phyloP scores from a whole-genome alignment of 179 eudicot genomes.

The Carnegiea gigantea region DNA sequence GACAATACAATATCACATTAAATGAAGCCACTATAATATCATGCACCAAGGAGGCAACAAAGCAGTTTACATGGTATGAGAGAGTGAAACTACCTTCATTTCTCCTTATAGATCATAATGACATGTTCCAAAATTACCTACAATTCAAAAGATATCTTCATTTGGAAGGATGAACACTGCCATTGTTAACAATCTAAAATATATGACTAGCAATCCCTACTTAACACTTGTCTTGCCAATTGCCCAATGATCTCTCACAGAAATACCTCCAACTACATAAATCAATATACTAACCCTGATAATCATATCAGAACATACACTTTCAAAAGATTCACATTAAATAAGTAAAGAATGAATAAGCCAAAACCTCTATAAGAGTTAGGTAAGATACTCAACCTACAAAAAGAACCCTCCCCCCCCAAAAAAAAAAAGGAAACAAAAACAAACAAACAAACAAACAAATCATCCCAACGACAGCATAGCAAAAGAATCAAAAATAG shows the following conservation, averaged over 20 bases:
- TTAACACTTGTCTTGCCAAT: too few relatives aligned
- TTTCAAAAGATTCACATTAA: not conserved
- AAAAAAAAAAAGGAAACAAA: not conserved
- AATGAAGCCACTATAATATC: not conserved
- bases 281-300: not conserved
- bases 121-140: conserved; percentile 87
- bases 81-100: conserved; percentile 89
- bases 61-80: conserved; percentile 34
- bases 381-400: not conserved
- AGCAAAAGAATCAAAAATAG: not conserved
- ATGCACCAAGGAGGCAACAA: conserved; percentile 22
- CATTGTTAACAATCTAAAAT: conserved; percentile 45
- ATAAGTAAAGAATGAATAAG: not conserved
- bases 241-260: not conserved
- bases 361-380: too few relatives aligned
- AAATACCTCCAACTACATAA: not conserved
- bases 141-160: conserved; percentile 87
- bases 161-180: conserved; percentile 68
- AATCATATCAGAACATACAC: not conserved
- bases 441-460: not conserved
- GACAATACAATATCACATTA: not conserved
- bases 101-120: conserved; percentile 94
- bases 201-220: conserved; percentile 17
- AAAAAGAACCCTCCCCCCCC: too few relatives aligned
- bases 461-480: not conserved